Base-by-base conservation (phyloP, 129 eudicot genomes). In the Sambucus nigra region DNA sequence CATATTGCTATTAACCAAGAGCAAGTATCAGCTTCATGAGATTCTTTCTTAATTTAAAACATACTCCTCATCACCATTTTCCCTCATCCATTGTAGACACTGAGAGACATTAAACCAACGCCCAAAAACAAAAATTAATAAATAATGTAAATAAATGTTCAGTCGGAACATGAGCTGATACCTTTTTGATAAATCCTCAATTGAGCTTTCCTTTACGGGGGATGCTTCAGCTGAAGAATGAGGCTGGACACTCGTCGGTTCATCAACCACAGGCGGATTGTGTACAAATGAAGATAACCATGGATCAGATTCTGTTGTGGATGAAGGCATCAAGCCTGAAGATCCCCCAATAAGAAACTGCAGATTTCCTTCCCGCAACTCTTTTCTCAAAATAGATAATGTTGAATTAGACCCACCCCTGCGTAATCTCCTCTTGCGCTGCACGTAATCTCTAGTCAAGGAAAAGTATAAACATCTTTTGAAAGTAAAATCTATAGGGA, bases 341-440 rank as follows among this genome's bases (percentile, higher is more conserved):
- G 86, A 77, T 22, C 91, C 87, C 7, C 83, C 84, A 25, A 88
- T 65, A 46, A 88, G 69, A 41, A 92, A 70, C 48, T 80, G 94
- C 25, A 76, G 47, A 48, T 71, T 84, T 47, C 84, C 94, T 51
- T 84, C 94, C 23, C 82, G 64, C 58, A 84, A 71, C 57, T 91
- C 95, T 72, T 64, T 83, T 55, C 74, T 80, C 68, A 80, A 41
- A 31, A 76, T 57, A 47, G 83, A 60, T 44, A 72, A 64, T 39
- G 77, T 55, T 21, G 80, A 63, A 69, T 73, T 80, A 48, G 87
- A 26, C 29, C 74, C 84, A 41, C 76, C 82, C 66, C 47, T 75
- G 3, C 92, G 94, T 1, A 48, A 40, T 40, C 97, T 81, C 69
- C 92, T 88, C 68, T 74, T 84, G 13, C 94, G 91, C 69, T 74